Percentiles rank a stretch among this genome's conserved stretches.
These are phyloP conservation scores for Fusarium buxicola DNA, from an alignment of 2,329 filamentous ascomycete species.

Conservation along the genomic window DNA sequence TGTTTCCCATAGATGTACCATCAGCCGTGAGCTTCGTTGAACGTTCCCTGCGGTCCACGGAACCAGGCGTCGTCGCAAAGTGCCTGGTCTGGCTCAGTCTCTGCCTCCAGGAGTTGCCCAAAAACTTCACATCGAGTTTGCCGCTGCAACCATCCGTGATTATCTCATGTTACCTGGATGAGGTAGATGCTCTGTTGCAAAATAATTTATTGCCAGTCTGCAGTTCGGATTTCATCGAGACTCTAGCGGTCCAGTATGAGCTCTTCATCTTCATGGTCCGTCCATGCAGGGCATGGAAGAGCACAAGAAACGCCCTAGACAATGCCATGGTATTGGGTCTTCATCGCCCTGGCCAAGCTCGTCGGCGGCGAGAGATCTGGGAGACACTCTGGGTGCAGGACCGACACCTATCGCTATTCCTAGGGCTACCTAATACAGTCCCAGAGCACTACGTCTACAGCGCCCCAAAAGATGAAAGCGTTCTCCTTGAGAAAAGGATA, in stretches of 20 bases:
- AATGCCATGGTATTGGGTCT: slow-evolving; percentile 64
- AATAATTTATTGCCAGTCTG: slow-evolving; percentile 38
- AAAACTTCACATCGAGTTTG: slow-evolving; percentile 43
- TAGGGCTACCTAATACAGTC: slow-evolving; percentile 23
- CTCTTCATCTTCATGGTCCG: slow-evolving; percentile 66
- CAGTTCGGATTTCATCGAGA: slow-evolving; percentile 63
- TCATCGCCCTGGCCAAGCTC: slow-evolving; percentile 49
- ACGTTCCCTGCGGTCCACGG: background rate
- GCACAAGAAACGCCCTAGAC: slow-evolving; percentile 62
- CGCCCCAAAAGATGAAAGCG: background rate
- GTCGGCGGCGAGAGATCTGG: slow-evolving; percentile 54
- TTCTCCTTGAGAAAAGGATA: background rate
- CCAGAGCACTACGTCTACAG: slow-evolving; percentile 2
- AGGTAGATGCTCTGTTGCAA: slow-evolving; percentile 9
- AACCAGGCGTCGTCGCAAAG: slow-evolving; percentile 43
- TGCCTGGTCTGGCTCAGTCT: slow-evolving; percentile 58
- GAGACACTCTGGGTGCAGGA: slow-evolving; percentile 56
- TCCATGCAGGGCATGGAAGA: slow-evolving; percentile 65
- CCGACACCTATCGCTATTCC: slow-evolving; percentile 47
- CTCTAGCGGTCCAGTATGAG: slow-evolving; percentile 62
- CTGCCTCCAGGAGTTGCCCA: slow-evolving; percentile 55
- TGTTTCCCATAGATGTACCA: slow-evolving; percentile 1
- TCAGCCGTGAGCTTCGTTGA: slow-evolving; percentile 6
- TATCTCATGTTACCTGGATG: slow-evolving; percentile 3
- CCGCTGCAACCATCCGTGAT: slow-evolving; percentile 46